A percentile compares a stretch with the other conserved stretches of the same genome.
Conservation (phyloP, 179 eudicot species). For the Spergularia azorica region DNA sequence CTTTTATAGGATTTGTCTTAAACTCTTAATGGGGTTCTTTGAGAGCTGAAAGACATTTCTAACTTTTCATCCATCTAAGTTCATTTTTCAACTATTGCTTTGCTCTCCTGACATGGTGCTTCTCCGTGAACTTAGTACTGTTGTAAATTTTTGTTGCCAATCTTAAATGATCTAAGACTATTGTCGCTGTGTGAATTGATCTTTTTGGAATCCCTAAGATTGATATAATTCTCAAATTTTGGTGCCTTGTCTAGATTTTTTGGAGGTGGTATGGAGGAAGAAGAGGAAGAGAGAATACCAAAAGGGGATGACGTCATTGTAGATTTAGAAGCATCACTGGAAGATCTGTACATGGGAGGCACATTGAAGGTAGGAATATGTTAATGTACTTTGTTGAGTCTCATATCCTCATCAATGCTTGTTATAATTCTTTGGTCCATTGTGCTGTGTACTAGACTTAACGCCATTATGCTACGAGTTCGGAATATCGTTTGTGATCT, state of each 20-base stretch:
- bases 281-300: conserved; percentile 78
- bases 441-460: background rate
- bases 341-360: conserved; percentile 97
- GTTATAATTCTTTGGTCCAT: background rate
- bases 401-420: background rate
- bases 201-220: background rate
- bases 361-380: conserved; percentile 65
- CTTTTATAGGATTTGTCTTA: background rate
- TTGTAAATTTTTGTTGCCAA: background rate
- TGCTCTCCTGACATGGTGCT: background rate
- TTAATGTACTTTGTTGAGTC: conserved; percentile 6
- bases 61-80: background rate
- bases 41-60: background rate
- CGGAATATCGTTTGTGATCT: background rate
- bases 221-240: conserved; percentile 20
- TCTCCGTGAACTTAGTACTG: background rate
- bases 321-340: conserved; percentile 92
- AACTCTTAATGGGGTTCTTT: background rate
- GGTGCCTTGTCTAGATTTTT: conserved; percentile 56
- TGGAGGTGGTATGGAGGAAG: conserved; percentile 87
- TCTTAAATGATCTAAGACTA: background rate
- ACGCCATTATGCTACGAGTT: background rate
- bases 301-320: conserved; percentile 96
- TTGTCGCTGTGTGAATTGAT: background rate
- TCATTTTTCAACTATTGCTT: background rate